Percentiles rank a stretch among this genome's conserved stretches.
Evolutionary conservation across 805 yeast genomes (phyloP).

Genomic region (Debaryomyces prosopidis): DNA sequence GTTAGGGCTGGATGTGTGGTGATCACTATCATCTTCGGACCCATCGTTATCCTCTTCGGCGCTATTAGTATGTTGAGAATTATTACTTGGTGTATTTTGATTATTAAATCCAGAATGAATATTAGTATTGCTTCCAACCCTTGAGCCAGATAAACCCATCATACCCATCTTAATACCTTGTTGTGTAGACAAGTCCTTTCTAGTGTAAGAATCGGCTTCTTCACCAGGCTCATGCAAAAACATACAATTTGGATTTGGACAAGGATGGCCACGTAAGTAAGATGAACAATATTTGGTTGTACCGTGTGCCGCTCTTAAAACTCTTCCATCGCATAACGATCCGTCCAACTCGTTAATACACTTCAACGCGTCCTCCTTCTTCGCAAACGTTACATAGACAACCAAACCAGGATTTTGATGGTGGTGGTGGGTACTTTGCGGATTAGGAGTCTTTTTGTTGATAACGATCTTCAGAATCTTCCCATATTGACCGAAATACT

Average conservation of each 20-base stretch:
- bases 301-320: conserved; percentile 94
- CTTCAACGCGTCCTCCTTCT: conserved; percentile 91
- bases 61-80: conserved; percentile 14
- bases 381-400: conserved; percentile 90
- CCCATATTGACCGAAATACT: conserved; percentile 98
- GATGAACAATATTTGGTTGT: conserved; percentile 98
- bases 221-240: conserved; percentile 99
- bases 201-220: conserved; percentile 94
- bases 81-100: conserved; percentile 20
- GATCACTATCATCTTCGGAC: conserved; percentile 16
- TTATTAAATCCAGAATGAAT: conserved; percentile 16
- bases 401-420: conserved; percentile 79
- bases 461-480: conserved; percentile 91
- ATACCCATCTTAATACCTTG: conserved; percentile 60
- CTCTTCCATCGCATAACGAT: conserved; percentile 85
- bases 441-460: conserved; percentile 66
- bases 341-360: conserved; percentile 95
- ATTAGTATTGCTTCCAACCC: conserved; percentile 16
- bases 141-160: conserved; percentile 30
- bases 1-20: conserved; percentile 3
- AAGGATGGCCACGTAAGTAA: conserved; percentile 88
- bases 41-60: conserved; percentile 17
- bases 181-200: conserved; percentile 82
- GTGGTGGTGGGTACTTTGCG: conserved; percentile 30
- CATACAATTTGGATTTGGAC: conserved; percentile 99